phyloP scores from a whole-genome alignment of 768 basidiomycete species.

The Pleurotus eryngii region DNA sequence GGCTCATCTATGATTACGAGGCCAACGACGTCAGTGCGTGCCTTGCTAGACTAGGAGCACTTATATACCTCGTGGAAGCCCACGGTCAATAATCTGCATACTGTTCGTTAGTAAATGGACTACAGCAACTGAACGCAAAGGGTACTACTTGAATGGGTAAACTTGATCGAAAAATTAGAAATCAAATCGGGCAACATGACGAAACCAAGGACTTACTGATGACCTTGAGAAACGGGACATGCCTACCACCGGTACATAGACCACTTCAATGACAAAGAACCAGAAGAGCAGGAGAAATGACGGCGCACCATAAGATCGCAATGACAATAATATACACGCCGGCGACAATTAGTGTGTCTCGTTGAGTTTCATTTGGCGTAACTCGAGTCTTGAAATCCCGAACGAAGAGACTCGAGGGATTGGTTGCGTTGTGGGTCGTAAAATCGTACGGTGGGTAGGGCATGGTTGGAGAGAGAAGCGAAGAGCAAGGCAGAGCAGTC shows the following conservation, averaged over 20 bases:
- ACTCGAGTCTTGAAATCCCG: conserved; percentile 42
- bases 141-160: conserved; percentile 87
- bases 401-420: conserved; percentile 20
- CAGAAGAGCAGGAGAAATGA: not conserved
- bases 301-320: conserved; percentile 74
- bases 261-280: not conserved
- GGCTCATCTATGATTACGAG: conserved; percentile 65
- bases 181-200: not conserved
- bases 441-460: conserved; percentile 16
- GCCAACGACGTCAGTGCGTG: not conserved
- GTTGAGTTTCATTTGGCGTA: conserved; percentile 70
- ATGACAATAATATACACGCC: conserved; percentile 72
- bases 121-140: not conserved
- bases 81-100: conserved; percentile 69
- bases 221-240: conserved; percentile 67
- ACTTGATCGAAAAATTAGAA: conserved; percentile 41
- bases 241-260: conserved; percentile 41
- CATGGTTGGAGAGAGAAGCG: conserved; percentile 10
- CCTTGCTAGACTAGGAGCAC: conserved; percentile 4
- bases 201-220: conserved; percentile 55
- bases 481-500: not conserved
- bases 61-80: conserved; percentile 78
- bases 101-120: not conserved
- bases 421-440: conserved; percentile 10
- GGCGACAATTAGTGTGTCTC: conserved; percentile 76